A percentile compares a stretch with the other conserved stretches of the same genome.
phyloP scores from a whole-genome alignment of 2,329 filamentous ascomycete species.

The Colletotrichum sidae region DNA sequence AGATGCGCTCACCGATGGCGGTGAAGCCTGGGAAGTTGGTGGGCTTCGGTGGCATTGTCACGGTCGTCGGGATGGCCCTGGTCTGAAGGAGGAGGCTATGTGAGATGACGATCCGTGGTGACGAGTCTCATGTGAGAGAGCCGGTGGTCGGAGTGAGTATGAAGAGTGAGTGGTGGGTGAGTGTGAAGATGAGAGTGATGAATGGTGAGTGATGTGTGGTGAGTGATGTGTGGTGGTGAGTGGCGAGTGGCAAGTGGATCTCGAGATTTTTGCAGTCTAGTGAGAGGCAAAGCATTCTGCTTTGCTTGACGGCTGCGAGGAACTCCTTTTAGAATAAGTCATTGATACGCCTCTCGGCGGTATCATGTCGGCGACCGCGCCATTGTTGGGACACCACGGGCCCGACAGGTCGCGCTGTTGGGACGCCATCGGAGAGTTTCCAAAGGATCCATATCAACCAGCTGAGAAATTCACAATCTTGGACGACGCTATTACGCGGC shows the following conservation, averaged over 20 bases:
- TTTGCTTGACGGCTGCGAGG: not conserved
- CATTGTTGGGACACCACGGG: constrained; percentile 20
- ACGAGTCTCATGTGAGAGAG: not conserved
- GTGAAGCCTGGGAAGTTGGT: constrained; percentile 57
- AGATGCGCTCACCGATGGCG: constrained; percentile 59
- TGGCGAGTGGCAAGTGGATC: too few relatives aligned
- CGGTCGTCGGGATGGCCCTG: too few relatives aligned
- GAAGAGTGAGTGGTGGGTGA: too few relatives aligned
- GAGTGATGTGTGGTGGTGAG: too few relatives aligned
- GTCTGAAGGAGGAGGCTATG: too few relatives aligned
- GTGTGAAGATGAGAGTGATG: too few relatives aligned
- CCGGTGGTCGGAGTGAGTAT: too few relatives aligned
- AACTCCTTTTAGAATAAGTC: constrained; percentile 3
- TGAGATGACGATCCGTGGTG: not conserved
- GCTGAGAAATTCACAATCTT: not conserved
- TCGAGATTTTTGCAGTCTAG: too few relatives aligned
- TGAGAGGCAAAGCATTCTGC: too few relatives aligned
- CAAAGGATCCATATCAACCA: not conserved
- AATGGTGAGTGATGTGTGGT: too few relatives aligned
- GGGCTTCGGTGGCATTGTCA: constrained; percentile 33
- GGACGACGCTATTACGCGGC: too few relatives aligned
- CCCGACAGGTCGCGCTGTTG: constrained; percentile 4
- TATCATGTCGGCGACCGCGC: constrained; percentile 4
- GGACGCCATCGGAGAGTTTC: not conserved
- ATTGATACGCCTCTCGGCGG: constrained; percentile 7